These are phyloP conservation scores for Ceratocystiopsis minuta DNA, from an alignment of 2,329 filamentous ascomycete genomes.

Conservation along the genomic window DNA sequence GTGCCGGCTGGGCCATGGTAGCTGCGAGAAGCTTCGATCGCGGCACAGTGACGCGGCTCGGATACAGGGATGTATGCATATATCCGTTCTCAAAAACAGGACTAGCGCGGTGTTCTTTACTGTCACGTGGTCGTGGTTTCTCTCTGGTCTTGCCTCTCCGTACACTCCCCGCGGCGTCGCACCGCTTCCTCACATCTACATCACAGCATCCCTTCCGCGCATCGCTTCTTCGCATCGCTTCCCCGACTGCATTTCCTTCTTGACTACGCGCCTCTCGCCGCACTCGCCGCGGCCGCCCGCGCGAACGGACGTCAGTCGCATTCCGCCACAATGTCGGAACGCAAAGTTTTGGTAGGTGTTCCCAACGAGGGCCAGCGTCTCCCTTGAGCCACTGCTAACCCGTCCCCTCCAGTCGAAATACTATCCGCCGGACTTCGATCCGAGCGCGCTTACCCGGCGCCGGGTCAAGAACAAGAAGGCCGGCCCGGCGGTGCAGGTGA, in stretches of 20 bases:
- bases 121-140: too few relatives aligned
- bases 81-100: too few relatives aligned
- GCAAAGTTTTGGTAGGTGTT: slow-evolving; percentile 20
- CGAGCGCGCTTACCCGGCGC: slow-evolving; percentile 54
- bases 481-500: slow-evolving; percentile 67
- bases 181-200: too few relatives aligned
- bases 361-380: background rate
- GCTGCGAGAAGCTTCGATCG: slow-evolving; percentile 8
- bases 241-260: too few relatives aligned
- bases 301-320: too few relatives aligned
- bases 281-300: too few relatives aligned
- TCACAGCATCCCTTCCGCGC: too few relatives aligned
- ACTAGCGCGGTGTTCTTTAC: too few relatives aligned
- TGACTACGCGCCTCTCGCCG: too few relatives aligned
- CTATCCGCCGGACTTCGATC: slow-evolving; percentile 70
- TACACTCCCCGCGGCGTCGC: too few relatives aligned
- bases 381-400: background rate
- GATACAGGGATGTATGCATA: background rate
- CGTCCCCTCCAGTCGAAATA: slow-evolving; percentile 10
- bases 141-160: too few relatives aligned
- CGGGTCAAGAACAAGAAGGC: slow-evolving; percentile 32
- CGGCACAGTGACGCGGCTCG: slow-evolving; percentile 1
- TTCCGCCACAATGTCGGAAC: slow-evolving; percentile 21
- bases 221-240: too few relatives aligned
- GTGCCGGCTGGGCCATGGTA: background rate